Percentiles rank a stretch among this genome's conserved stretches.
phyloP scores from a whole-genome alignment of 2,329 filamentous ascomycete genomes.

The Epichloe coenophiala region DNA sequence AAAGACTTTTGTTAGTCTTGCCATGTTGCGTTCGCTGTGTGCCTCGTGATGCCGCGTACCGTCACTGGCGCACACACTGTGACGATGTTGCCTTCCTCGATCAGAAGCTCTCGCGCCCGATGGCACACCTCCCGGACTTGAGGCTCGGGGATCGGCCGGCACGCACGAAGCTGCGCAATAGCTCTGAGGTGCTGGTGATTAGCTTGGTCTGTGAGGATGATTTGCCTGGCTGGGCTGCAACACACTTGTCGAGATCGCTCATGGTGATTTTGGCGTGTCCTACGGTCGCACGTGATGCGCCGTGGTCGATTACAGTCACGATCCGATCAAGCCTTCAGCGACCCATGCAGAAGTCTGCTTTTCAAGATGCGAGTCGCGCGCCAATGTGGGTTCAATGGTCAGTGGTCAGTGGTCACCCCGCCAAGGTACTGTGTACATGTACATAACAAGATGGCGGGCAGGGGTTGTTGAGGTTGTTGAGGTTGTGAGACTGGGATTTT shows the following conservation, averaged over 20 bases:
- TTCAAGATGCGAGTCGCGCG: not conserved
- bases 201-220: not conserved
- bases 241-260: slow-evolving; percentile 88
- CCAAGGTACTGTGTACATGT: too few relatives aligned
- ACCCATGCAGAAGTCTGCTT: not conserved
- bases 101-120: slow-evolving; percentile 88
- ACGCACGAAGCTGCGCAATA: slow-evolving; percentile 89
- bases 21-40: too few relatives aligned
- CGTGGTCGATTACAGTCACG: too few relatives aligned
- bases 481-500: slow-evolving; percentile 4
- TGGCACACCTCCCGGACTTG: slow-evolving; percentile 96
- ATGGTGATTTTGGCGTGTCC: slow-evolving; percentile 34
- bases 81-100: slow-evolving; percentile 96
- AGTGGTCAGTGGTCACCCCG: too few relatives aligned
- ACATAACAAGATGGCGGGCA: not conserved
- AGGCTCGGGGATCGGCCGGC: slow-evolving; percentile 86
- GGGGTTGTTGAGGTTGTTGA: too few relatives aligned
- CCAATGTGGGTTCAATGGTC: not conserved
- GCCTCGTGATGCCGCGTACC: slow-evolving; percentile 32
- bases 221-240: not conserved
- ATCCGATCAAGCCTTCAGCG: not conserved
- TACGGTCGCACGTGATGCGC: not conserved
- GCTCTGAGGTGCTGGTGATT: slow-evolving; percentile 41
- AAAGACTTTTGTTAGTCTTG: not conserved
- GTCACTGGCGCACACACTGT: slow-evolving; percentile 91